Evolutionary conservation across 2,329 filamentous ascomycete genomes (phyloP).

Genomic region (Aotearoamyces nothofagi): DNA sequence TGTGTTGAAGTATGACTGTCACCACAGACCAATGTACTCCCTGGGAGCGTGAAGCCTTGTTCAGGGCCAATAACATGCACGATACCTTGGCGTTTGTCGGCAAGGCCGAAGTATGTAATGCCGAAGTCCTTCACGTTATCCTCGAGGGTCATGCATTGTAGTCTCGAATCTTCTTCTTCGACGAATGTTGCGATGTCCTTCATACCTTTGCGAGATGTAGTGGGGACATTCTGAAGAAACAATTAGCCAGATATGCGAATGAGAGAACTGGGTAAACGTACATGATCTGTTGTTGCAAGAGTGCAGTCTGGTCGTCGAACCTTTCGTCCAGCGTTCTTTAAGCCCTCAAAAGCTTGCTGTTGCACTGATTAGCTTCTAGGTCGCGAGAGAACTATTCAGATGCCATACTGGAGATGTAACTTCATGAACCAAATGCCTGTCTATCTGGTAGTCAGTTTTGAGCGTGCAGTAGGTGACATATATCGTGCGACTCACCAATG

Average conservation of each 20-base stretch:
- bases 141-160: constrained; percentile 91
- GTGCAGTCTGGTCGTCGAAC: constrained; percentile 95
- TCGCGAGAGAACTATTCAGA: neutral
- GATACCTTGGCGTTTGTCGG: constrained; percentile 93
- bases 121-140: constrained; percentile 95
- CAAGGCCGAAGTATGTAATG: constrained; percentile 92
- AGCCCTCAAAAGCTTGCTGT: constrained; percentile 91
- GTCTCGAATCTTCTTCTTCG: constrained; percentile 81
- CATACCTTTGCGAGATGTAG: constrained; percentile 75
- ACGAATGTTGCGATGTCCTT: constrained; percentile 92
- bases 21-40: constrained; percentile 92
- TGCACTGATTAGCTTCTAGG: constrained; percentile 11
- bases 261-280: constrained; percentile 32
- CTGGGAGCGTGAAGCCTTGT: constrained; percentile 95
- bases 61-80: constrained; percentile 97
- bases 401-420: constrained; percentile 79
- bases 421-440: constrained; percentile 93
- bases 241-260: constrained; percentile 8
- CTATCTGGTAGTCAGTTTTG: constrained; percentile 27
- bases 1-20: constrained; percentile 98
- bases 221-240: constrained; percentile 68
- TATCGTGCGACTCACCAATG: too few species aligned
- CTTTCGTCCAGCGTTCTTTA: constrained; percentile 74
- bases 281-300: constrained; percentile 89
- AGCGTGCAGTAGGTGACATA: too few species aligned